Percentiles rank a stretch among this genome's conserved stretches.
These are phyloP conservation scores for Fusarium brachygibbosum DNA, from an alignment of 2,329 filamentous ascomycete species.

Conservation along the genomic window DNA sequence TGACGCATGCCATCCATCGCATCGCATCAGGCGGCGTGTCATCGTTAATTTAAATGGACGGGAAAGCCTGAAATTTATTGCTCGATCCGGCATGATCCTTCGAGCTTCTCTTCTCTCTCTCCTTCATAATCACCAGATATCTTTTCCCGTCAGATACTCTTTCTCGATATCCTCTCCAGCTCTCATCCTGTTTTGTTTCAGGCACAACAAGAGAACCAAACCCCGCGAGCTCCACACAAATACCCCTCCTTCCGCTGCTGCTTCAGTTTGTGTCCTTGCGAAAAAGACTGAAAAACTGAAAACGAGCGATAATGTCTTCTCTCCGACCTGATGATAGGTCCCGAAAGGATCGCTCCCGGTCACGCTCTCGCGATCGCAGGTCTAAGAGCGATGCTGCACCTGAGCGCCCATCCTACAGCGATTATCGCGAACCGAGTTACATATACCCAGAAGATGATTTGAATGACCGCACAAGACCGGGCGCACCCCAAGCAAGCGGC, in stretches of 20 bases:
- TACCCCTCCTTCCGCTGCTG: conserved; percentile 30
- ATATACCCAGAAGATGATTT: conserved; percentile 60
- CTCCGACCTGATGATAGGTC: conserved; percentile 62
- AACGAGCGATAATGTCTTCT: conserved; percentile 63
- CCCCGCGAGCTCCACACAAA: conserved; percentile 29
- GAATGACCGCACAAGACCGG: conserved; percentile 53
- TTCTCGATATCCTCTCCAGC: not conserved
- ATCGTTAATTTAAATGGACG: conserved; percentile 18
- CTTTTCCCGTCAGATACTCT: not conserved
- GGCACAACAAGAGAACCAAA: not conserved
- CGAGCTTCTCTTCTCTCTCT: conserved; percentile 18
- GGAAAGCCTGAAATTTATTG: conserved; percentile 7
- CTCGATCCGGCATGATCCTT: conserved; percentile 29
- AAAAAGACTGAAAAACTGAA: conserved; percentile 1
- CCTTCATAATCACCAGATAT: not conserved
- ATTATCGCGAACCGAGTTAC: conserved; percentile 60
- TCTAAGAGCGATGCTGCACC: conserved; percentile 51
- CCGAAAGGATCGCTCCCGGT: conserved; percentile 63
- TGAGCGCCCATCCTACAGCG: conserved; percentile 53
- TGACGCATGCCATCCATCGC: conserved; percentile 15
- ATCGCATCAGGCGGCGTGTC: conserved; percentile 18
- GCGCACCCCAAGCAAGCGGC: conserved; percentile 53
- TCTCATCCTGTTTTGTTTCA: not conserved
- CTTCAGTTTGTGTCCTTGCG: conserved; percentile 23
- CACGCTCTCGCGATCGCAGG: conserved; percentile 58